phyloP scores from a whole-genome alignment of 2,329 filamentous ascomycete species.

The Metarhizium robertsii region DNA sequence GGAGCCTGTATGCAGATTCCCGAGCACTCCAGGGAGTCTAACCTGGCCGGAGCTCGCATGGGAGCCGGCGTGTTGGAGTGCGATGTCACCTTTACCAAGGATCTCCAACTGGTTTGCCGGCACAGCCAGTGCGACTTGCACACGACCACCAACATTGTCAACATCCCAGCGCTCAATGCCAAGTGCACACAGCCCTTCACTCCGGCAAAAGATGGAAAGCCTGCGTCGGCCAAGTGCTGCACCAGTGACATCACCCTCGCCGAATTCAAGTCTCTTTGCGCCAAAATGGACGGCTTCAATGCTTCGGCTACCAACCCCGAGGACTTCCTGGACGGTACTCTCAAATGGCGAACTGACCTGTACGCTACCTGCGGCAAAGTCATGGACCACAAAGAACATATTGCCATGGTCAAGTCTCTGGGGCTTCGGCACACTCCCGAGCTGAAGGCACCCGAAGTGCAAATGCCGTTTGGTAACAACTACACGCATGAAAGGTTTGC shows the following conservation, averaged over 20 bases:
- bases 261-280: constrained; percentile 60
- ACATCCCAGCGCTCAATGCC: constrained; percentile 48
- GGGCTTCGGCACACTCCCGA: constrained; percentile 58
- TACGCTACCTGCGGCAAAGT: constrained; percentile 57
- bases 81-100: constrained; percentile 57
- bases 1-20: constrained; percentile 53
- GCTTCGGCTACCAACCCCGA: constrained; percentile 45
- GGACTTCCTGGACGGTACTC: constrained; percentile 50
- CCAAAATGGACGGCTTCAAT: constrained; percentile 61
- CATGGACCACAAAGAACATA: constrained; percentile 52
- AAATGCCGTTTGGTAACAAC: constrained; percentile 56
- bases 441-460: constrained; percentile 57
- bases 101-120: constrained; percentile 57
- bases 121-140: constrained; percentile 60
- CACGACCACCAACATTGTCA: constrained; percentile 59
- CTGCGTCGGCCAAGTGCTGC: constrained; percentile 58
- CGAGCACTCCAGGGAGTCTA: constrained; percentile 52
- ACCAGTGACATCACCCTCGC: constrained; percentile 60
- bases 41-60: constrained; percentile 55
- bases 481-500: constrained; percentile 59
- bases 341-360: constrained; percentile 54
- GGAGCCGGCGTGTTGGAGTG: constrained; percentile 59
- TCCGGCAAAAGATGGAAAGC: constrained; percentile 38
- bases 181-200: constrained; percentile 56
- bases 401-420: constrained; percentile 45